Evolutionary conservation across 306 rosid genomes (phyloP), one percentile per base, ranked within the genome.

Genomic region (Pterocarpus macrocarpus): DNA sequence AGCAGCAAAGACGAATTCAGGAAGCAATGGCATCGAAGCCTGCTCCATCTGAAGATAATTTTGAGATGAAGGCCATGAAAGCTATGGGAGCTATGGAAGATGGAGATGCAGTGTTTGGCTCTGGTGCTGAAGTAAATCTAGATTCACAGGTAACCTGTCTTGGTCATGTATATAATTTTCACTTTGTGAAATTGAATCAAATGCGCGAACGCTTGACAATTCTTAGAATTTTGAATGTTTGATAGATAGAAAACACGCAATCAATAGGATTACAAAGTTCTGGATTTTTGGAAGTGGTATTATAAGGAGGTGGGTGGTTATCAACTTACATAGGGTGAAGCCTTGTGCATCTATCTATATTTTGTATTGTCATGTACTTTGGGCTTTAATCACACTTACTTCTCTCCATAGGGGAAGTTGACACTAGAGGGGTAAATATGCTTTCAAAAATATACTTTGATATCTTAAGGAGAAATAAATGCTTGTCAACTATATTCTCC

Each of bases 71-170:
- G 76, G 98, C 98, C 76, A 80, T 92, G 81, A 95, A 93, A 88
- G 89, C 89, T 56, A 95, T 95, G 99, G 99, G 99, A 65, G 88
- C 90, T 80, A 85, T 92, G 97, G 99, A 91, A 85, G 99, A 95
- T 75, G 99, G 99, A 44, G 99, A 95, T 81, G 98, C 99, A 69
- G 88, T 95, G 75, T 89, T 95, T 81, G 98, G 97, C 58, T 87
- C 94, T 58, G 92, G 91, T 71, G 95, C 97, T 75, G 98, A 93
- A 91, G 96, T 95, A 82, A 95, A 89, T 84, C 84, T 95, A 9
- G 99, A 93, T 79, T 93, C 98, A 4, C 99, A 95, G 99, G 99
- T 95, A 61, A 53, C 35, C 35, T 70, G 34, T 76, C 72, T 58
- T 28, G 55, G 45, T 41, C 47, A 38, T 77, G 45, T 5, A 77